Conservation (phyloP, 345 rosid species). For the Aegle marmelos region DNA sequence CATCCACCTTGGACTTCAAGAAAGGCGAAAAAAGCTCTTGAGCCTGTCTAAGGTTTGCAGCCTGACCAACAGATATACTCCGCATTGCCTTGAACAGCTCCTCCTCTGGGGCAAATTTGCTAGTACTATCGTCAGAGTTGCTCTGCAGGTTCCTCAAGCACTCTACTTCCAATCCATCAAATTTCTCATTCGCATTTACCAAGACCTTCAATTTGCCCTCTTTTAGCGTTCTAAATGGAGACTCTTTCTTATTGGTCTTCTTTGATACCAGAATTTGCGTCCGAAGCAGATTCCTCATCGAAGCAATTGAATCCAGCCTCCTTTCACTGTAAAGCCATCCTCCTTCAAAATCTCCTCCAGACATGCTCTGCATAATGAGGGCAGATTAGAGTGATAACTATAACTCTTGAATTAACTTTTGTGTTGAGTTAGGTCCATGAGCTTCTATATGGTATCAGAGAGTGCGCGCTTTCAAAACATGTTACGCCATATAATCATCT, state of each 20-base stretch:
- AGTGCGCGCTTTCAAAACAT: slow-evolving; percentile 50
- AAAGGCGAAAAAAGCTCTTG: slow-evolving; percentile 86
- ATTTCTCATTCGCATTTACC: slow-evolving; percentile 72
- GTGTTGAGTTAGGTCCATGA: slow-evolving; percentile 34
- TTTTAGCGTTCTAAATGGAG: slow-evolving; percentile 40
- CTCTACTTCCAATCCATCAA: slow-evolving; percentile 84
- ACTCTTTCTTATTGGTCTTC: slow-evolving; percentile 66
- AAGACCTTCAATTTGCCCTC: slow-evolving; percentile 55
- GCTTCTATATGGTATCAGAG: slow-evolving; percentile 35
- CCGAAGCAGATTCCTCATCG: slow-evolving; percentile 76
- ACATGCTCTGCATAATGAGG: slow-evolving; percentile 89
- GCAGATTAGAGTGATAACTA: slow-evolving; percentile 72
- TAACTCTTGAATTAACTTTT: slow-evolving; percentile 55
- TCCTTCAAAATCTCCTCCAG: slow-evolving; percentile 83
- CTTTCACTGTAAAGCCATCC: slow-evolving; percentile 68
- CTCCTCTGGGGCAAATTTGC: slow-evolving; percentile 54
- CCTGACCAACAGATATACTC: slow-evolving; percentile 50
- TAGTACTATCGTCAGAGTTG: slow-evolving; percentile 41
- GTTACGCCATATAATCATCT: slow-evolving; percentile 82
- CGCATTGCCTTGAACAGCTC: slow-evolving; percentile 59
- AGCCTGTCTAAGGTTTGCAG: slow-evolving; percentile 52
- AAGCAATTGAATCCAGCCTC: slow-evolving; percentile 84
- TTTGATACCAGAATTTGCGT: slow-evolving; percentile 67
- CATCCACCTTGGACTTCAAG: slow-evolving; percentile 80
- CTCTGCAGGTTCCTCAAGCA: slow-evolving; percentile 68